Evolutionary conservation across 2,329 filamentous ascomycete genomes (phyloP), one percentile per base, ranked within the genome.

Genomic region (Cercospora sesami): DNA sequence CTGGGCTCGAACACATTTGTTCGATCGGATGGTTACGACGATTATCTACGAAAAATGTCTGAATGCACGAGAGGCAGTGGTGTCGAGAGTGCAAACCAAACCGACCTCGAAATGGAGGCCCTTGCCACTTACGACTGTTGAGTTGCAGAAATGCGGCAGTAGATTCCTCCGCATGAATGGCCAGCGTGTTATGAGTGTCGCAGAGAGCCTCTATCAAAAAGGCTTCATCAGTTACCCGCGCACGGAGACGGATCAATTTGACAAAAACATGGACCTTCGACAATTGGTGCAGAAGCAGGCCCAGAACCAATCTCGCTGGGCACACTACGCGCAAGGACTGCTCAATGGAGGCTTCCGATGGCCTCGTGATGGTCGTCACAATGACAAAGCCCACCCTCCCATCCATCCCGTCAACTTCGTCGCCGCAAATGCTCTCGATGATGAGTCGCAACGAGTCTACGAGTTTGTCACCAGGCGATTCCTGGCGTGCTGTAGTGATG

Each of bases 191-290:
- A 97, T 99, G 94, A 90, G 86, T 60, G 84, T 86, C 26, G 95
- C 95, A 4, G 95, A 99, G 79, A 83, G 84, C 5, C 86, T 99
- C 2, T 99, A 99, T 82, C 94, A 93, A 59, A 93, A 91, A 79
- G 95, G 95, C 0, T 98, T 94, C 81, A 97, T 99, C 80, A 97
- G 94, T 79, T 99, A 99, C 79, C 95, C 95, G 1, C 89, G 95
- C 80, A 99, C 95, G 0, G 95, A 99, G 79, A 99, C 95, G 0
- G 95, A 99, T 79, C 91, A 94, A 33, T 99, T 98, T 76, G 94
- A 97, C 75, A 88, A 88, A 74, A 94, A 87, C 4, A 97, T 98
- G 83, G 90, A 98, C 77, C 84, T 99, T 21, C 88, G 87, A 70
- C 86, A 85, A 23, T 83, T 99, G 8, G 86, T 97, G 18, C 88